Evolutionary conservation across 2,329 filamentous ascomycete species (phyloP), one percentile per base, ranked within the genome.

Genomic region (Lasiodiplodia sp.): DNA sequence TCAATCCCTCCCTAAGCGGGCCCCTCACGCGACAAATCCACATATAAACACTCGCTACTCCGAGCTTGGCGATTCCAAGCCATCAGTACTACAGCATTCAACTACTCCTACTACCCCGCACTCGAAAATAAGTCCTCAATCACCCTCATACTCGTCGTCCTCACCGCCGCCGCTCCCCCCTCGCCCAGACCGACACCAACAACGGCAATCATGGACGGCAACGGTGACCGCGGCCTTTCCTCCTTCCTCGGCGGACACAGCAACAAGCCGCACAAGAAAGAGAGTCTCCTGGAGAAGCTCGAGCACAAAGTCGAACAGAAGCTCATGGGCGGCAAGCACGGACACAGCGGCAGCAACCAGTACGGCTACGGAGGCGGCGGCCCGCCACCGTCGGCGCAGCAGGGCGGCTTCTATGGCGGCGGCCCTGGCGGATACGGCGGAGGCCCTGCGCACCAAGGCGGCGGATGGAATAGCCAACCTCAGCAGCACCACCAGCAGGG

Each of bases 291-390:
- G 34, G 52, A 67, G 53, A 67, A 67, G 28, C 40, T 58, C 52
- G 65, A 67, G 65, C 65, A 67, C 53, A 57, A 57, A 38, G 40
- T 58, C 65, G 65, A 51, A 14, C 28, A 67, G 52, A 67, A 67
- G 23, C 53, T 67, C 51, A 40, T 57, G 60, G 60, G 60, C 34
- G 58, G 58, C 38, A 62, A 62, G 37, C 49, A 40, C 64, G 31
- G 34, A 34, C n/a, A 51, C 8, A 10, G 12, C 58, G 18, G 16
- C 40, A 11, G 8, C 23, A 44, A 51, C 2, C 47, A 65, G n/a
- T 21, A 44, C 34, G 49, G 49, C 37, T 47, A 47, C 44, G 44
- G 44, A 8, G 44, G 44, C 16, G 49, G 47, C 62, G 44, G 51
- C 4, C 51, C 21, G 25, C 8, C 34, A 49, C 21, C 47, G 34